Base-by-base conservation (phyloP, 2,329 filamentous ascomycete species). In the Penicillium aurantiogriseum region DNA sequence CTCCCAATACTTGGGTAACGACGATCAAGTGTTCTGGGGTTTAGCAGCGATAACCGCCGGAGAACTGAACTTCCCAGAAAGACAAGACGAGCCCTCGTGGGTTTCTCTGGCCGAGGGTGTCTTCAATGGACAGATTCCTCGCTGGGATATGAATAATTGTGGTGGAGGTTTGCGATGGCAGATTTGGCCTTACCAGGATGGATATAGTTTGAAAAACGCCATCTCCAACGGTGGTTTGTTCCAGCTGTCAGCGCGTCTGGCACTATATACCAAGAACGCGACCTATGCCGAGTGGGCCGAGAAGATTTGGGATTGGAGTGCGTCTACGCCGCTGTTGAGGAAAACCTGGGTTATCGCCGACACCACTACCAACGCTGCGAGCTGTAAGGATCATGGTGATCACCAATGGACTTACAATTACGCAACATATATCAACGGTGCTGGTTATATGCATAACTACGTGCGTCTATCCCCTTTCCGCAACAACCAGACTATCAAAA, bases 141-240 rank as follows among this genome's bases (percentile, higher is more conserved):
- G 90, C 31, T 93, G 90, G 90, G 85, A 91, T 71, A 80, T 50
- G 77, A 1, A 76, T 78, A 0, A 73, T 38, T 93, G 90, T 68
- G 79, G 79, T 38, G 90, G 90, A 58, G 90, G 90, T 5, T 77
- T 93, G 48, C 80, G 84, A 55, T 92, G 89, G 89, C 90, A 95
- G 77, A 91, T 95, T 64, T 92, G 88, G 71, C 76, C 82, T 1
- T 83, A 82, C 64, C 93, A 94, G 71, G 85, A 86, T 61, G 90
- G 90, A 4, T 86, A 90, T 71, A 81, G 85, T 69, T 93, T 94
- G 81, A 93, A 91, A 75, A 92, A 92, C 76, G 83, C 85, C 21
- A 85, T 92, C 64, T 86, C 86, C 62, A 93, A 92, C 72, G 89
- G 89, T 40, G 87, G 86, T 19, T 85, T 93, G 70, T 91, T 94